A percentile compares a stretch with the other conserved stretches of the same genome.
phyloP scores from a whole-genome alignment of 2,329 filamentous ascomycete species.

The Ascochyta clinopodiicola region DNA sequence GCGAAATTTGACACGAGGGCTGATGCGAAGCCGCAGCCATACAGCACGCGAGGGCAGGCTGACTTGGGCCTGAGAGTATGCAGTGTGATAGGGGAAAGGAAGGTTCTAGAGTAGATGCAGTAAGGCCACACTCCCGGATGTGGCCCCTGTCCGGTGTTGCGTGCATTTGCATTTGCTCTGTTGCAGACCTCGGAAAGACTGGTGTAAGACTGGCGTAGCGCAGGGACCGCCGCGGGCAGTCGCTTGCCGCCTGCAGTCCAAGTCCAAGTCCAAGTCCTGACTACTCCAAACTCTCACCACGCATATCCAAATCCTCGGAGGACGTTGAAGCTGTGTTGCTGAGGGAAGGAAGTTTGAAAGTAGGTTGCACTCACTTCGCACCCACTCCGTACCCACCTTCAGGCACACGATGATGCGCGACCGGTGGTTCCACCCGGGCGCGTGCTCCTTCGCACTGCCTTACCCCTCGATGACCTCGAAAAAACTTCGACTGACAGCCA shows the following conservation, averaged over 20 bases:
- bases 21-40: conserved; percentile 7
- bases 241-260: conserved; percentile 35
- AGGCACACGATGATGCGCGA: conserved; percentile 4
- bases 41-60: conserved; percentile 7
- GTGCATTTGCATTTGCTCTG: conserved; percentile 16
- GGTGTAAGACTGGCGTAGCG: conserved; percentile 36
- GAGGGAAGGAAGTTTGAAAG: conserved; percentile 50
- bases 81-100: conserved; percentile 15
- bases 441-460: conserved; percentile 29
- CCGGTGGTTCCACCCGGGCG: conserved; percentile 25
- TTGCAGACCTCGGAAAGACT: conserved; percentile 31
- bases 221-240: conserved; percentile 26
- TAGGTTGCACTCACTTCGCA: conserved; percentile 30
- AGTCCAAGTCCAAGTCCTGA: conserved; percentile 25
- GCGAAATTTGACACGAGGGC: conserved; percentile 13
- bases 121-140: conserved; percentile 23
- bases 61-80: not conserved
- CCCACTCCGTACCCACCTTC: conserved; percentile 4
- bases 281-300: conserved; percentile 30
- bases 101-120: conserved; percentile 24
- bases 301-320: conserved; percentile 32
- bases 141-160: conserved; percentile 20
- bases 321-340: conserved; percentile 50
- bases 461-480: conserved; percentile 39
- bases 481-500: conserved; percentile 39